Evolutionary conservation across 2,329 filamentous ascomycete species (phyloP), one percentile per base, ranked within the genome.

Genomic region (Xylaria arbuscula): DNA sequence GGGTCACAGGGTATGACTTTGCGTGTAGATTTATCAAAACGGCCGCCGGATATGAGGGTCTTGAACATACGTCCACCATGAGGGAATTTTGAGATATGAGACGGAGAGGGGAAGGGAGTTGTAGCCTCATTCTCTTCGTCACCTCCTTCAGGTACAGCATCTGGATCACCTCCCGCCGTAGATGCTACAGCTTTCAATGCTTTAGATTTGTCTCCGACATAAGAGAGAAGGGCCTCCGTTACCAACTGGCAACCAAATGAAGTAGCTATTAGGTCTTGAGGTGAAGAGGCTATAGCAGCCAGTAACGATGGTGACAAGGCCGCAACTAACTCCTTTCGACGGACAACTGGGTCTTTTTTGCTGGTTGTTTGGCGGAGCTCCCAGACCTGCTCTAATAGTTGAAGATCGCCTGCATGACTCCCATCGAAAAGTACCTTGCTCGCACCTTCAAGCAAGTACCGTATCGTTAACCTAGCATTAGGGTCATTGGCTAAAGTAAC

Each of bases 161-260:
- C 83, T 5, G 88, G 86, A 70, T 89, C 82, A 40, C 88, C 88
- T 32, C 83, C 85, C 9, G 91, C 88, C 3, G 87, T 86, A 58
- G 87, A 83, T n/a, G 91, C 89, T 64, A 92, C 80, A 13, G 94
- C 92, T 58, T 88, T 80, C 54, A 97, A 84, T 1, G 94, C 94
- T 36, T 86, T 83, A n/a, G 84, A 83, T 82, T 95, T 95, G 78
- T 97, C 92, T 32, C 92, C 93, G 24, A 88, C 85, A 19, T 90
- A 89, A 28, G 89, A 90, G 55, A 98, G 88, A 1, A 99, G 85
- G 17, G 94, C 90, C 76, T 98, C 93, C 0, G 90, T 86, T 60
- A 98, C 87, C 77, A 97, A 91, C 74, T 97, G 94, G 79, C 92
- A 93, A 13, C 95, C 96, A 73, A 96, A 96, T 19, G 90, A 90